Evolutionary conservation across 177 flowering plant genomes (phyloP).

Genomic region (Tripterygium wilfordii): DNA sequence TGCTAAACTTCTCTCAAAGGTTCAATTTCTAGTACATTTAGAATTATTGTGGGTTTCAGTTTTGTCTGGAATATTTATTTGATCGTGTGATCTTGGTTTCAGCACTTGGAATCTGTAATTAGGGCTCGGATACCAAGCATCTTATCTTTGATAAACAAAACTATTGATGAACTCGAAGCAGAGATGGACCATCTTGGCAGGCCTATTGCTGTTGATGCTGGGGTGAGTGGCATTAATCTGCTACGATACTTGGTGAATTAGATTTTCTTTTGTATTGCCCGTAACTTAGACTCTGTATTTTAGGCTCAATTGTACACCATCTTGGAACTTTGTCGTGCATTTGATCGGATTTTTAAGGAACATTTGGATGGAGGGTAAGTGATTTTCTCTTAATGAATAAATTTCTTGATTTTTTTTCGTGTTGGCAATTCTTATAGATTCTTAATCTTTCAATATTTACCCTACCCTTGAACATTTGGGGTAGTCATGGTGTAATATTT

Average conservation of each 20-base stretch:
- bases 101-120: constrained; percentile 53
- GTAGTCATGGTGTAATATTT: too few species aligned
- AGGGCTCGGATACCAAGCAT: constrained; percentile 45
- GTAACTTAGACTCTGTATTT: constrained; percentile 5
- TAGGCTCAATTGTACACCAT: constrained; percentile 52
- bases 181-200: constrained; percentile 53
- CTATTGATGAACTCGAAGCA: constrained; percentile 48
- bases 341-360: constrained; percentile 54
- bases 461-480: too few species aligned
- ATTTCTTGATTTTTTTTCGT: neutral
- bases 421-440: neutral
- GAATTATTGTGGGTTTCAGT: too few species aligned
- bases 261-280: neutral
- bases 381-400: too few species aligned
- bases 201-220: constrained; percentile 55
- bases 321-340: constrained; percentile 57
- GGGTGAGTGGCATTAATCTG: constrained; percentile 30
- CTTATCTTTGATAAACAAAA: constrained; percentile 40
- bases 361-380: constrained; percentile 58
- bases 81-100: constrained; percentile 6
- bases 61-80: too few species aligned
- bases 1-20: constrained; percentile 55
- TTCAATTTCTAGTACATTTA: constrained; percentile 1
- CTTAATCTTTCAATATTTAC: too few species aligned
- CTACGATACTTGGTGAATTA: neutral